These are phyloP conservation scores for Trichosporon faecale DNA, from an alignment of 1,284 basidiomycete genomes.

Conservation along the genomic window DNA sequence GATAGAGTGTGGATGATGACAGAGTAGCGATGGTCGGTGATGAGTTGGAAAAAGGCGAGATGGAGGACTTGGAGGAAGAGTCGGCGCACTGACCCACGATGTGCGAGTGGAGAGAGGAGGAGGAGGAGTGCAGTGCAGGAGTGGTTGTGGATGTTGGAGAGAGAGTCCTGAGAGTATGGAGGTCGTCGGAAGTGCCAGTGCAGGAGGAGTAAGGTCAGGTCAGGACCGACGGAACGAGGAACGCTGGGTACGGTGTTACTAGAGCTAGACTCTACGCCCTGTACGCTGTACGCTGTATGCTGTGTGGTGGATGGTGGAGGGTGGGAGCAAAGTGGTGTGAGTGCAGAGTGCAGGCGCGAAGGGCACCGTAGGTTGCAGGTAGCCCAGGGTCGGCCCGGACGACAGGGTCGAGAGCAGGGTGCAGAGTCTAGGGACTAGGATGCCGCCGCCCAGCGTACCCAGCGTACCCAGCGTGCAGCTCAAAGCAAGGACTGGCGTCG, in stretches of 20 bases:
- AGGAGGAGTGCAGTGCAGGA: background rate
- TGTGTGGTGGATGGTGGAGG: background rate
- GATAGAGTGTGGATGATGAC: background rate
- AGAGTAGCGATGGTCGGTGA: background rate
- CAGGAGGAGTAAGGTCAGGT: background rate
- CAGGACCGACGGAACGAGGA: background rate
- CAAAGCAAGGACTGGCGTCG: background rate
- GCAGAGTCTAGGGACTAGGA: background rate
- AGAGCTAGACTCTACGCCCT: background rate
- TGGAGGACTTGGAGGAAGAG: background rate
- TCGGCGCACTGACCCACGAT: conserved; percentile 1
- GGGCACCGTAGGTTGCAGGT: background rate
- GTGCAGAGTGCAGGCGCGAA: background rate
- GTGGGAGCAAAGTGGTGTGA: no score
- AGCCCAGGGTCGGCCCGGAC: background rate
- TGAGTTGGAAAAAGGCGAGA: background rate
- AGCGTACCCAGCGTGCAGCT: no score
- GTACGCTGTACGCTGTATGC: background rate
- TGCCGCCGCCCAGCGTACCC: no score
- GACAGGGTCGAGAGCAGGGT: background rate
- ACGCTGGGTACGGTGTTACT: background rate
- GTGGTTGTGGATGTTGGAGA: background rate
- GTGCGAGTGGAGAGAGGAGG: no score
- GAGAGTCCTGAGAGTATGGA: background rate
- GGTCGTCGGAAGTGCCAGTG: background rate